phyloP scores from a whole-genome alignment of 2,329 filamentous ascomycete species.

The Aspergillus eucalypticola region DNA sequence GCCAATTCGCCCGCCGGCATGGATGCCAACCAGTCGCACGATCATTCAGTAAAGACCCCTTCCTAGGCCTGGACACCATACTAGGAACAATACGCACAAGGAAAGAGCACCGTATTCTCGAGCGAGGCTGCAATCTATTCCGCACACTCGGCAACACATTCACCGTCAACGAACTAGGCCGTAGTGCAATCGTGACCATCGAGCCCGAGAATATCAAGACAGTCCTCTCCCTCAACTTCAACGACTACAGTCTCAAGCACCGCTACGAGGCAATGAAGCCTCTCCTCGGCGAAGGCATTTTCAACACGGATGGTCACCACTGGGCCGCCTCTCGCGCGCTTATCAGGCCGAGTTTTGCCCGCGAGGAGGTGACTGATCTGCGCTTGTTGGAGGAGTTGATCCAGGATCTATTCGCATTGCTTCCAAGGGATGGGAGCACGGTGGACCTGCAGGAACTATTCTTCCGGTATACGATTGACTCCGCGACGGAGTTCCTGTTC shows the following conservation, averaged over 20 bases:
- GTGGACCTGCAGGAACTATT: background rate
- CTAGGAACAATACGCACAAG: background rate
- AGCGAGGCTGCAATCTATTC: background rate
- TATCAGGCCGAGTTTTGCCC: slow-evolving; percentile 20
- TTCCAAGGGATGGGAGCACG: background rate
- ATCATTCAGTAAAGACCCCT: slow-evolving; percentile 19
- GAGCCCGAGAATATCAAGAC: too few species aligned
- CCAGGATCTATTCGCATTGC: background rate
- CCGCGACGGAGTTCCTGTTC: background rate
- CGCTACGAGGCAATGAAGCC: too few species aligned
- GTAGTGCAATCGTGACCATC: slow-evolving; percentile 26
- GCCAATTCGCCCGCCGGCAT: slow-evolving; percentile 19
- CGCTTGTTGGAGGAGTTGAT: background rate
- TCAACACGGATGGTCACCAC: slow-evolving; percentile 16
- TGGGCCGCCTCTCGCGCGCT: slow-evolving; percentile 18
- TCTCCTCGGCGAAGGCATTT: slow-evolving; percentile 19
- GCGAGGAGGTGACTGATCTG: slow-evolving; percentile 14
- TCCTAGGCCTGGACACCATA: slow-evolving; percentile 18
- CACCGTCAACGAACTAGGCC: slow-evolving; percentile 13
- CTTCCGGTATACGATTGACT: background rate
- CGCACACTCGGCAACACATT: slow-evolving; percentile 13
- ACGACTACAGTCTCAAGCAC: too few species aligned
- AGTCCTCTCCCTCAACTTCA: too few species aligned
- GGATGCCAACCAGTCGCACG: slow-evolving; percentile 17
- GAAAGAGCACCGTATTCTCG: slow-evolving; percentile 1